Conservation (phyloP, 2,329 filamentous ascomycete species). For the Purpureocillium takamizusanense region DNA sequence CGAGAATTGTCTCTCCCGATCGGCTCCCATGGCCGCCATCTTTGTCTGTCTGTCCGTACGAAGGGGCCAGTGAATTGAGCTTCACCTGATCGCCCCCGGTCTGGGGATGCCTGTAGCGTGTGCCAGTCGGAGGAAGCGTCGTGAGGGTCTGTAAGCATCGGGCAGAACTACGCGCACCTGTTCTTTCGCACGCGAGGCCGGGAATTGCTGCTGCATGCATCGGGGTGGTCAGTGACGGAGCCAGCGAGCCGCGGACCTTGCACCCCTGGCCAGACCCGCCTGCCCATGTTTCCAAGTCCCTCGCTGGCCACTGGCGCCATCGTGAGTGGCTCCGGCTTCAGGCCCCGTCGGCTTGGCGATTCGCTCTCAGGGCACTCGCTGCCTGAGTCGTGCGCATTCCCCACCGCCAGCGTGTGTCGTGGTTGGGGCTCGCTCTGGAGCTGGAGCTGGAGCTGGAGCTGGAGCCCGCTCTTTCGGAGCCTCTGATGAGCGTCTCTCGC, state of each 20-base stretch:
- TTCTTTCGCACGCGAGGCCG: neutral
- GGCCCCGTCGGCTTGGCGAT: conserved; percentile 1
- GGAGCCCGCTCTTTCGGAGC: neutral
- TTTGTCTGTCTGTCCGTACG: too few species aligned
- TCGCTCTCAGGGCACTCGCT: neutral
- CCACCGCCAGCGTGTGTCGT: too few species aligned
- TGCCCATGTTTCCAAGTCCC: neutral
- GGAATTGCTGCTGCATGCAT: neutral
- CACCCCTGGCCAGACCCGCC: neutral
- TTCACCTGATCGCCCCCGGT: too few species aligned
- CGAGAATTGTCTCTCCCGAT: too few species aligned
- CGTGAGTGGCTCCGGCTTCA: neutral
- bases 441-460: neutral
- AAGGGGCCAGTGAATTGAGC: too few species aligned
- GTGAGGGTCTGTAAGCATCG: neutral
- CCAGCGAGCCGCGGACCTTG: too few species aligned
- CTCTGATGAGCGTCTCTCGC: neutral
- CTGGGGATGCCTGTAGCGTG: too few species aligned
- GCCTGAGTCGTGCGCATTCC: neutral
- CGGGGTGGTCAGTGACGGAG: neutral
- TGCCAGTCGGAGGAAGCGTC: neutral
- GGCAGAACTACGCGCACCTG: neutral
- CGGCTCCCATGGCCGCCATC: too few species aligned
- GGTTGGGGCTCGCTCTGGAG: too few species aligned
- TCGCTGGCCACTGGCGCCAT: neutral